Evolutionary conservation across 495 filamentous ascomycete genomes (phyloP), one percentile per base, ranked within the genome.

Genomic region (Penicillium cinerascens): DNA sequence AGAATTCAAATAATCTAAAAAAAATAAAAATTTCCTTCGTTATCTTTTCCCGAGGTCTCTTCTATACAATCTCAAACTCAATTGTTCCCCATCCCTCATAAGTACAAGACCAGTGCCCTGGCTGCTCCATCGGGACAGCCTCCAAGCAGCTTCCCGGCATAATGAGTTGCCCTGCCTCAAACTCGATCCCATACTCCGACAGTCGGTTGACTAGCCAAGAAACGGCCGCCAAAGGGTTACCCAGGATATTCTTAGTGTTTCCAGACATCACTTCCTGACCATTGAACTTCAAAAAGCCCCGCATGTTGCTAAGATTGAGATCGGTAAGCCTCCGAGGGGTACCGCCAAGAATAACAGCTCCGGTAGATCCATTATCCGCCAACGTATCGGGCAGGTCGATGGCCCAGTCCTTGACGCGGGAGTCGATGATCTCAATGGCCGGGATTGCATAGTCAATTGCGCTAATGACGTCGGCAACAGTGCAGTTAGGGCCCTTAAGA

Each of bases 401-500:
- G 15, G 36, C 61, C 57, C 57, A 64, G 45, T 60, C 47, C 51
- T 58, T 54, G 0, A 64, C 54, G 1, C 57, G 51, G 22, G 57
- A 60, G 42, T 58, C 57, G 33, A 64, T 64, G 36, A 60, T 64
- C 33, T 58, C 57, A 42, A 64, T 58, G 0, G 57, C 57, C 2
- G 57, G 61, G 20, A 60, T 46, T 8, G 51, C 61, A 47, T 64
- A 64, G 46, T 64, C 56, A 25, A 54, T 56, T 0, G 61, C 56
- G 35, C 44, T 64, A 27, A 60, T 60, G 4, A 60, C 57, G 38
- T 64, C 61, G 10, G 54, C 56, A 1, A 64, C 56, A 17, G 61
- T 64, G 29, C 53, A 42, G 40, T 64, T 63, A 1, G 60, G 55
- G 0, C 53, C 55, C 3, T 46, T 33, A 1, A 64, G 51, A 16